These are phyloP conservation scores for Penicillium alfredii DNA, from an alignment of 495 filamentous ascomycete species.

Conservation along the genomic window DNA sequence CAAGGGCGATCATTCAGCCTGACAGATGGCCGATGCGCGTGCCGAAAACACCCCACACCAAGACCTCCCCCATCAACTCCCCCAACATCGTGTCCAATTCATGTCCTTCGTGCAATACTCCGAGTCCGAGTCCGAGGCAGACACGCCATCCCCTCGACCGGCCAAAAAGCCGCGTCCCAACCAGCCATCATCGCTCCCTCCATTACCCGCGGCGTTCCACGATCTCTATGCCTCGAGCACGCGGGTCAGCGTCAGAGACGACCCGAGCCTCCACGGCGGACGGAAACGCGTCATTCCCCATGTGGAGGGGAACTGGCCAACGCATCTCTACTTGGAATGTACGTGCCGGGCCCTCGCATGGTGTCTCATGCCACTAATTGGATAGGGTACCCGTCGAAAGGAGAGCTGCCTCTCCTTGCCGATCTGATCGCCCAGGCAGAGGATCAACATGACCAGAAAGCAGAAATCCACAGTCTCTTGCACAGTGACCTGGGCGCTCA, in stretches of 20 bases:
- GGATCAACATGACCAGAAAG: constrained; percentile 4
- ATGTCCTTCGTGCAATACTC: constrained; percentile 70
- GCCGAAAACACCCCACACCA: too few species aligned
- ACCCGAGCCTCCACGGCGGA: constrained; percentile 79
- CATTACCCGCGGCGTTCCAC: constrained; percentile 75
- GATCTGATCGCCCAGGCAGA: constrained; percentile 44
- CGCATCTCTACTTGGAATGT: constrained; percentile 92
- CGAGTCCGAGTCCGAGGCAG: constrained; percentile 56
- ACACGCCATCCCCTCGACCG: constrained; percentile 22
- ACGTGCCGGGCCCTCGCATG: constrained; percentile 26
- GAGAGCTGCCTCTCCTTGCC: constrained; percentile 49
- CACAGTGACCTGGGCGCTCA: constrained; percentile 68
- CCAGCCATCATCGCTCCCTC: constrained; percentile 54
- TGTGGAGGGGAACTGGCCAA: constrained; percentile 85
- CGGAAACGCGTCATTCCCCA: constrained; percentile 77
- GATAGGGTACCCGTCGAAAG: constrained; percentile 64
- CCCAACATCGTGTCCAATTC: constrained; percentile 1
- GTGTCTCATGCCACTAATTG: constrained; percentile 15
- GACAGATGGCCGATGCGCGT: too few species aligned
- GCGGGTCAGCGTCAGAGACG: constrained; percentile 68
- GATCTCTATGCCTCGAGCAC: constrained; percentile 79
- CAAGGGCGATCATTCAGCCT: too few species aligned
- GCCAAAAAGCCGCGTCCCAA: constrained; percentile 21
- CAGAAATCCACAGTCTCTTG: constrained; percentile 53
- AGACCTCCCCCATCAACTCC: constrained; percentile 1